Evolutionary conservation across 1,284 basidiomycete species (phyloP), one percentile per base, ranked within the genome.

Genomic region (Puccinia polysora): DNA sequence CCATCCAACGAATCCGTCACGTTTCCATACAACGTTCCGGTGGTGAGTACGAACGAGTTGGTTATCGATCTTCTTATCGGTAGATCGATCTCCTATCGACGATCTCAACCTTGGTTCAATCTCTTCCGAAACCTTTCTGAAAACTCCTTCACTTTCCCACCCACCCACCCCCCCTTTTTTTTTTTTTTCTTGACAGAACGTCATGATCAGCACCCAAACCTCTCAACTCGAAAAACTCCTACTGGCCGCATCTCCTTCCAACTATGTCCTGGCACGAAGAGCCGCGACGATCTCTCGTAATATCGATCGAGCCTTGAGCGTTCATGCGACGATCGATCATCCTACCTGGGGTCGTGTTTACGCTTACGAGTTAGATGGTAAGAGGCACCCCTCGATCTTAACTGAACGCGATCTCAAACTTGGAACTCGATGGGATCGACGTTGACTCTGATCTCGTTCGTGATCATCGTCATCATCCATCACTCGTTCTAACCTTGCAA

Each of bases 321-420:
- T 25, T 2, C 58, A 60, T 43, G 58, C 36, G 2, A 7, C 23
- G 14, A 45, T 38, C 12, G n/a, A 34, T 12, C 58, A 60, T 23
- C 58, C 58, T 7, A 45, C 12, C 8, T 20, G 34, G 20, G 74
- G 74, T 6, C 55, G 69, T 10, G 75, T 78, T 23, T 78, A 75
- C 28, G 77, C 77, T 0, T 78, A 75, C 58, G 77, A 78, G 62
- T 73, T 78, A 34, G 77, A 78, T 70, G 77, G 77, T 60, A 38
- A 60, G 34, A 28, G 7, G 20, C 20, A 7, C 8, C 20, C 32
- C 15, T 60, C 18, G 32, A 40, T 18, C 8, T 40, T 40, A 60
- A 60, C 65, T 12, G 2, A 53, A n/a, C n/a, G n/a, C n/a, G n/a
- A n/a, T n/a, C n/a, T n/a, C n/a, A n/a, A n/a, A n/a, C n/a, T n/a